phyloP scores from a whole-genome alignment of 768 basidiomycete genomes.

The Tricholomella constricta region DNA sequence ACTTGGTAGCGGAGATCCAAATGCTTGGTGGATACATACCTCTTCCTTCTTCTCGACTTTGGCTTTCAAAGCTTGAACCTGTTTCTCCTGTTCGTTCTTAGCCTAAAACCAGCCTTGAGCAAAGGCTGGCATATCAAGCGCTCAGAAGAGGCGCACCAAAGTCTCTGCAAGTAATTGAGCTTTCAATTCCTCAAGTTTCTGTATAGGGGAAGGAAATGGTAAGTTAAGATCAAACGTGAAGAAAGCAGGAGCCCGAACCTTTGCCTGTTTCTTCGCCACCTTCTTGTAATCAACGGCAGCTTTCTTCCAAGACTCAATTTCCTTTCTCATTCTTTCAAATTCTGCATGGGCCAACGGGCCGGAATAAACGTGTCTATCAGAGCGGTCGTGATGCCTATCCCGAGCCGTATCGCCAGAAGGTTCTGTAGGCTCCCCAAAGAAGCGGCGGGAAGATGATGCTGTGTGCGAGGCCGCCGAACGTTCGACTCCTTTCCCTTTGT shows the following conservation, averaged over 20 bases:
- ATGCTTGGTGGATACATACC: conserved; percentile 37
- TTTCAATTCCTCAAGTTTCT: conserved; percentile 59
- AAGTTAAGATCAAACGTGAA: not conserved
- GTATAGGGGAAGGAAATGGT: conserved; percentile 1
- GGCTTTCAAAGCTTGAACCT: conserved; percentile 43
- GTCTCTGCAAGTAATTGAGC: conserved; percentile 39
- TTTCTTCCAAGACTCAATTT: conserved; percentile 58
- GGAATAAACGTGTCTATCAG: conserved; percentile 20
- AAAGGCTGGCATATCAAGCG: not conserved
- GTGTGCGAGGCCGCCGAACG: conserved; percentile 1
- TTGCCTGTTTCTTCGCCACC: conserved; percentile 52
- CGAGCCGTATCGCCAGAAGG: conserved; percentile 9
- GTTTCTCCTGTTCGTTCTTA: conserved; percentile 46
- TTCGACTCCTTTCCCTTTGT: conserved; percentile 25
- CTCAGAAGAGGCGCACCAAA: conserved; percentile 32
- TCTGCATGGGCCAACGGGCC: conserved; percentile 48
- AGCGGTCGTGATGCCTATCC: conserved; percentile 15
- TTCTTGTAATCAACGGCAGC: conserved; percentile 50
- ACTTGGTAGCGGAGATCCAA: not conserved
- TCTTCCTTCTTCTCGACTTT: conserved; percentile 59
- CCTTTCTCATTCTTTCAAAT: conserved; percentile 54
- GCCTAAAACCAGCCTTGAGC: conserved; percentile 29
- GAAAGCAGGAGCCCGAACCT: conserved; percentile 39
- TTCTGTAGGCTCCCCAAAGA: conserved; percentile 2
- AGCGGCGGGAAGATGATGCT: conserved; percentile 13